Conservation (phyloP, 2,329 filamentous ascomycete species). For the Colletotrichum endophyticum region DNA sequence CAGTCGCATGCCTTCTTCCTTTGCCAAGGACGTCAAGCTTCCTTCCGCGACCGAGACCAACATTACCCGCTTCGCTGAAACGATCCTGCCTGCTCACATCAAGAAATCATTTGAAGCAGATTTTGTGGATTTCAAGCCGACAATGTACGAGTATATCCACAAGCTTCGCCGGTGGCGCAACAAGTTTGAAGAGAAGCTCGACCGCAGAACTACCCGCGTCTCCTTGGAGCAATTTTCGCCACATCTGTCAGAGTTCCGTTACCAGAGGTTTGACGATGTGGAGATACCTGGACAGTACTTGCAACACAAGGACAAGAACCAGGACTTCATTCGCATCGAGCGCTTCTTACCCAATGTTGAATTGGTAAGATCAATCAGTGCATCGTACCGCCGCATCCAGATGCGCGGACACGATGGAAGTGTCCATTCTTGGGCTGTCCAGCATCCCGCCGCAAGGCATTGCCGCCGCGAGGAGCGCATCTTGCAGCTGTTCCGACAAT, state of each 20-base stretch:
- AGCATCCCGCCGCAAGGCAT: slow-evolving; percentile 91
- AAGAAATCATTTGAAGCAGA: slow-evolving; percentile 97
- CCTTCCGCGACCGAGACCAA: slow-evolving; percentile 92
- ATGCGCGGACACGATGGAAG: slow-evolving; percentile 98
- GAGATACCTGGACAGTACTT: slow-evolving; percentile 97
- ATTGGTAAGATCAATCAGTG: slow-evolving; percentile 85
- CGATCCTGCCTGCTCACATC: slow-evolving; percentile 92
- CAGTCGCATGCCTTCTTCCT: slow-evolving; percentile 82
- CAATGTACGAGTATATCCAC: slow-evolving; percentile 98
- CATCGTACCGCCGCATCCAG: slow-evolving; percentile 90
- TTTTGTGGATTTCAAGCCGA: slow-evolving; percentile 93
- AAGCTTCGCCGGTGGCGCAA: slow-evolving; percentile 95
- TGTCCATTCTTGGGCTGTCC: slow-evolving; percentile 94
- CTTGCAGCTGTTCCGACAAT: slow-evolving; percentile 93
- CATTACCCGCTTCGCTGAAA: slow-evolving; percentile 95
- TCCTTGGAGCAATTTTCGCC: slow-evolving; percentile 87
- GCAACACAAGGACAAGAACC: slow-evolving; percentile 98
- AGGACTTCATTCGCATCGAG: slow-evolving; percentile 97
- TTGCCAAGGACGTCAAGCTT: slow-evolving; percentile 89
- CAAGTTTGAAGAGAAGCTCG: slow-evolving; percentile 97
- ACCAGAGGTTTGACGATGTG: slow-evolving; percentile 98
- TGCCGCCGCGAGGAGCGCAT: slow-evolving; percentile 95
- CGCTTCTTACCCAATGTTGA: slow-evolving; percentile 96
- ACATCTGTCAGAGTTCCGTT: slow-evolving; percentile 94
- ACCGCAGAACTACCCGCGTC: slow-evolving; percentile 75